Evolutionary conservation across 345 rosid genomes (phyloP), one percentile per base, ranked within the genome.

Genomic region (Rhizophora apiculata): DNA sequence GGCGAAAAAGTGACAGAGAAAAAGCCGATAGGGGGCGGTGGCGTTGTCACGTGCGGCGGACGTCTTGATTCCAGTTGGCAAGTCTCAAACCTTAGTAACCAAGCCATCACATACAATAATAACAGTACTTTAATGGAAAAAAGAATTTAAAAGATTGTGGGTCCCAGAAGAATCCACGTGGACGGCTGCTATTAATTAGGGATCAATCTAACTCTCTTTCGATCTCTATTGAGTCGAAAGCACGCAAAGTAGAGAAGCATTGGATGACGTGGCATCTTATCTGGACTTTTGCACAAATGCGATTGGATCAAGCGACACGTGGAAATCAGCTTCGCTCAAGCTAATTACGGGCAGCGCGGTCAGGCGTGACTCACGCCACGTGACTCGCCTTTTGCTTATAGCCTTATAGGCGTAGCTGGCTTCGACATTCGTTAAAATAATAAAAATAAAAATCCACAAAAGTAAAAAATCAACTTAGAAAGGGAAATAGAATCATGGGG

Each of bases 231-330:
- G 90, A 87, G 90, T 87, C 77, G 82, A 68, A 76, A 20, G 51
- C 88, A 89, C 82, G 90, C 88, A 81, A 84, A 75, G 79, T 32
- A 18, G 64, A 19, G 0, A 29, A 2, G 37, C 43, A 43, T 51
- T 4, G 11, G 49, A 18, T 62, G 71, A 84, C 79, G 74, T 84
- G 87, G 82, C 84, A 63, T 85, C 92, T 85, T 58, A 79, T 77
- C 83, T 89, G 93, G 92, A 80, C 73, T 31, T 49, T 31, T 54
- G 67, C 82, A 74, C 89, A 16, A 73, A 81, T 77, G 16, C 0
- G 49, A n/a, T 29, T 21, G 58, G 71, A 63, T 73, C 78, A 48
- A 0, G 15, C 21, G 85, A 77, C 88, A 85, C 83, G 82, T 84
- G 84, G 85, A 18, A 49, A 0, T 11, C 60, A 16, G 18, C 29